Evolutionary conservation across 176 grass and related monocot species (phyloP), one percentile per base, ranked within the genome.

Genomic region (Musa acuminata): DNA sequence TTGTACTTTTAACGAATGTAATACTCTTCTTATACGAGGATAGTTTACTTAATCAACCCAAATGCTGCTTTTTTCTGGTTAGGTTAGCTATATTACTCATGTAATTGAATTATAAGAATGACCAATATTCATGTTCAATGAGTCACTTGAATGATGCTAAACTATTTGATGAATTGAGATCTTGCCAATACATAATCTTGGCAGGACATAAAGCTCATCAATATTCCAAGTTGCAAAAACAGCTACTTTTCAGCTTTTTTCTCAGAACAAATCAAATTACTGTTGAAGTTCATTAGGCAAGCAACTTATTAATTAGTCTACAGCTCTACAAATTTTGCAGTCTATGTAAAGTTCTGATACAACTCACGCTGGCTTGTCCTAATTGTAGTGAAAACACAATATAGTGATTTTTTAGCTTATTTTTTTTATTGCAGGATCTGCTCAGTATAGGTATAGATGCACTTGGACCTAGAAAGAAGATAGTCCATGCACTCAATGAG

Each of bases 381-480:
- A 8, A 51, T 70, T 51, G 67, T 12, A 27, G 10, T 65, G 21
- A 3, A 27, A 65, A 2, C 26, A 27, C 22, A 65, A 27, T 2
- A 65, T 17, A 70, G 21, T 58, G 72, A 55, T 11, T 19, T 12
- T 75, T 63, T 73, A 89, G 48, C 49, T 23, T 68, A 64, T 53
- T 25, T 43, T 5, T 50, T 71, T 25, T 51, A 76, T 77, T 90
- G 60, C 72, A 97, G 94, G 94, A 97, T 87, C 90, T 97, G 78
- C 80, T 91, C 14, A 80, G 85, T 64, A 87, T 91, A 60, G 94
- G 94, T 72, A 85, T 97, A 72, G 85, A 58, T 79, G 85, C 87
- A 79, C 85, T 97, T 85, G 90, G 90, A 84, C 87, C 87, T 55
- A 88, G 94, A 85, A 93, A 89, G 84, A 97, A 93, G 72, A 91